Conservation (phyloP, 2,329 filamentous ascomycete species). For the Aspergillus arachidicola region DNA sequence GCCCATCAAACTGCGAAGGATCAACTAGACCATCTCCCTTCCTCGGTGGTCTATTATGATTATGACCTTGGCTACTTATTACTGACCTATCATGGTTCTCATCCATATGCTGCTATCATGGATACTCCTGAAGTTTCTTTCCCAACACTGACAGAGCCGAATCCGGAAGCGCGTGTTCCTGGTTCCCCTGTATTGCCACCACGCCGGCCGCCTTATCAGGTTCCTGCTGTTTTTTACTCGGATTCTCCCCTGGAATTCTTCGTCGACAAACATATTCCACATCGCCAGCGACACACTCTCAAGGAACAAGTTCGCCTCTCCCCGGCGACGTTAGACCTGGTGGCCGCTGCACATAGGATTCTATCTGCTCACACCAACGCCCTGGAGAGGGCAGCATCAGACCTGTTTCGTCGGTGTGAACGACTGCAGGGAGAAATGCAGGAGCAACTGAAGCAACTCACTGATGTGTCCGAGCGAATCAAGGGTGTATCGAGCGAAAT, state of each 20-base stretch:
- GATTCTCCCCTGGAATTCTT: slow-evolving; percentile 43
- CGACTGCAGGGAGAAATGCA: slow-evolving; percentile 50
- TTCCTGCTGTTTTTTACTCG: slow-evolving; percentile 44
- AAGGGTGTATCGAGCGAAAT: slow-evolving; percentile 45
- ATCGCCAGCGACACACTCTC: slow-evolving; percentile 45
- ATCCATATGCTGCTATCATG: slow-evolving; percentile 54
- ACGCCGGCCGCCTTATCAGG: slow-evolving; percentile 46
- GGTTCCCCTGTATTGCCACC: slow-evolving; percentile 33
- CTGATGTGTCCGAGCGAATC: slow-evolving; percentile 49
- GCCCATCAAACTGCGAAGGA: slow-evolving; percentile 24
- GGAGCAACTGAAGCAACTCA: slow-evolving; percentile 49
- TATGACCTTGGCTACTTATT: slow-evolving; percentile 61
- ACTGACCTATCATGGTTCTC: slow-evolving; percentile 51
- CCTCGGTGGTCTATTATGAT: slow-evolving; percentile 58
- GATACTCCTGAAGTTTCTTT: slow-evolving; percentile 49
- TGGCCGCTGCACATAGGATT: slow-evolving; percentile 51
- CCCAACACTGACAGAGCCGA: slow-evolving; percentile 29
- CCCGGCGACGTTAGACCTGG: slow-evolving; percentile 50
- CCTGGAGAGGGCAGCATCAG: slow-evolving; percentile 51
- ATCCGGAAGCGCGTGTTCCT: slow-evolving; percentile 24
- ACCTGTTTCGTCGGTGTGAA: slow-evolving; percentile 56
- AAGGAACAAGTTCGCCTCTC: slow-evolving; percentile 52
- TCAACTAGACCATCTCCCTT: slow-evolving; percentile 43
- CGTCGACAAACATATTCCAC: slow-evolving; percentile 45
- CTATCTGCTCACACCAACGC: slow-evolving; percentile 49